These are phyloP conservation scores for Amaranthus tricolor DNA, from an alignment of 179 eudicot species.

Conservation along the genomic window DNA sequence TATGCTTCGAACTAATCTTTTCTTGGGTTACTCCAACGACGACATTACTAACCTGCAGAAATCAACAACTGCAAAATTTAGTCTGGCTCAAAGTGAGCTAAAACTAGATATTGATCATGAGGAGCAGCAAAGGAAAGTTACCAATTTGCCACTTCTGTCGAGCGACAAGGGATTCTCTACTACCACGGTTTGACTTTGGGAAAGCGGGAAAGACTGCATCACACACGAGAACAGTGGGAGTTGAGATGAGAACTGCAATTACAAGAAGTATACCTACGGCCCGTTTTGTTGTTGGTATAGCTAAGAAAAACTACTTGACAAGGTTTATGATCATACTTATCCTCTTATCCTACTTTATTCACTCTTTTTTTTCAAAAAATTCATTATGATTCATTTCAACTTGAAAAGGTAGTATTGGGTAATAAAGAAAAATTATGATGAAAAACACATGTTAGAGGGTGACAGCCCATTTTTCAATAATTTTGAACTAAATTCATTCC, in stretches of 20 bases:
- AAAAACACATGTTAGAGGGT: too few species aligned
- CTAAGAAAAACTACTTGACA: too few species aligned
- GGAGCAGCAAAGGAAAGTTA: constrained; percentile 23
- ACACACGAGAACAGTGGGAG: neutral
- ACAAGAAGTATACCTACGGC: neutral
- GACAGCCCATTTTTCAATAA: too few species aligned
- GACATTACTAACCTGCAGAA: constrained; percentile 68
- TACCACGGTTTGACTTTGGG: constrained; percentile 69
- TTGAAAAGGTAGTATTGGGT: too few species aligned
- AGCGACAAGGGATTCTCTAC: constrained; percentile 88
- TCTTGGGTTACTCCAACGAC: constrained; percentile 82
- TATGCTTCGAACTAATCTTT: constrained; percentile 31
- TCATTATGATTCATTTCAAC: too few species aligned
- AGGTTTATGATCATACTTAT: too few species aligned
- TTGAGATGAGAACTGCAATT: neutral
- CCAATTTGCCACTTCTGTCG: constrained; percentile 83
- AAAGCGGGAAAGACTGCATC: constrained; percentile 37
- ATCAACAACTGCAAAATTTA: constrained; percentile 5
- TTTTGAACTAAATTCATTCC: too few species aligned
- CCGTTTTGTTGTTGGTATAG: too few species aligned
- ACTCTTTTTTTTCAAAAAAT: too few species aligned
- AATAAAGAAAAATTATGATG: too few species aligned
- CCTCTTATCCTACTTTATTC: too few species aligned
- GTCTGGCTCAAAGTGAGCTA: neutral
- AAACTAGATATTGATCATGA: neutral